Percentiles rank a stretch among this genome's conserved stretches.
phyloP scores from a whole-genome alignment of 306 rosid genomes.

The Trifolium dubium region DNA sequence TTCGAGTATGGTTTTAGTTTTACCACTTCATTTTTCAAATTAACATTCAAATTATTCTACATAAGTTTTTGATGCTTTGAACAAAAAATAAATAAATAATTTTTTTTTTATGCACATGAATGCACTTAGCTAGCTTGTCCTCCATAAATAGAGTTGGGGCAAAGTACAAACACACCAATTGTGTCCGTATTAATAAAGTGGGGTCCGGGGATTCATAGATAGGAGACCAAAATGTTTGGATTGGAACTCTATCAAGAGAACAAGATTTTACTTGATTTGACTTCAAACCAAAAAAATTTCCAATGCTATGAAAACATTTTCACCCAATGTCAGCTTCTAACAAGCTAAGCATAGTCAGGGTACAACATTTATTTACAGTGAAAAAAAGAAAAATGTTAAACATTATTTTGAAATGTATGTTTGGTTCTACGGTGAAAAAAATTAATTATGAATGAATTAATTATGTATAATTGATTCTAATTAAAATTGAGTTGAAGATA shows the following conservation, averaged over 20 bases:
- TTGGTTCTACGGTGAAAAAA: no score
- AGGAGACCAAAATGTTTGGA: constrained; percentile 9
- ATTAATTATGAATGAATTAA: no score
- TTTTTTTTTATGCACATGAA: no score
- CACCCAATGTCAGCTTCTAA: background rate
- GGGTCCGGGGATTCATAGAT: constrained; percentile 2
- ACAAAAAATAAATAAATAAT: no score
- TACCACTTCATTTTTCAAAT: no score
- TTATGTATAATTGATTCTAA: no score
- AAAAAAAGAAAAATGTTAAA: no score
- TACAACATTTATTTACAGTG: background rate
- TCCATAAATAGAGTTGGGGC: background rate
- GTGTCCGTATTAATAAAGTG: background rate
- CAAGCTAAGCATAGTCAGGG: background rate
- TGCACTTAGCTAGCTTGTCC: background rate
- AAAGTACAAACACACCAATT: background rate
- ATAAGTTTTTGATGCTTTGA: no score
- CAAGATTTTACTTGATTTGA: constrained; percentile 9
- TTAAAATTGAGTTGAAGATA: no score
- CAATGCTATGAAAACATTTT: background rate
- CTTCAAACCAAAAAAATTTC: background rate
- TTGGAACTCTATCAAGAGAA: constrained; percentile 1
- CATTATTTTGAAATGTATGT: no score
- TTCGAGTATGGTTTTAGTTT: no score
- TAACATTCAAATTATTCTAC: no score